A percentile compares a stretch with the other conserved stretches of the same genome.
Evolutionary conservation across 73 alveolate species (phyloP).

Genomic region (Durusdinium trenchii): DNA sequence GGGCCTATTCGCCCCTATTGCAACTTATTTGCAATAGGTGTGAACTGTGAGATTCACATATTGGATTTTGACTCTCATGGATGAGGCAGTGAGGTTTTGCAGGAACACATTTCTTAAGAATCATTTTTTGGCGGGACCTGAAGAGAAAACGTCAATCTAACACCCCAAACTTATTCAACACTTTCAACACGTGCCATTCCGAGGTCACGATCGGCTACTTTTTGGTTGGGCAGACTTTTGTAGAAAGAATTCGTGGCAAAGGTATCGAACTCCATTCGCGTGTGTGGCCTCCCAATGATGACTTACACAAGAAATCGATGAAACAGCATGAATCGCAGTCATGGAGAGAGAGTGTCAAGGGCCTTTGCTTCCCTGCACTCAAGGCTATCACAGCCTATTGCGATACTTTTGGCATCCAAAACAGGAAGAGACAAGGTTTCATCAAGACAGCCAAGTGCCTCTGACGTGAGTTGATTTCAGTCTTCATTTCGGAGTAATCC

Average conservation of each 20-base stretch:
- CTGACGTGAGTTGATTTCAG: too few relatives aligned
- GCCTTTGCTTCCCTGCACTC: background rate
- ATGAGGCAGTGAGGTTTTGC: background rate
- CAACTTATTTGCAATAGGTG: background rate
- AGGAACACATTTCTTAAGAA: background rate
- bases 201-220: constrained; percentile 46
- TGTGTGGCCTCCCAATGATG: background rate
- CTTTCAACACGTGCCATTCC: background rate
- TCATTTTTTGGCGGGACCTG: background rate
- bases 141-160: background rate
- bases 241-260: constrained; percentile 38
- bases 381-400: constrained; percentile 58
- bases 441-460: constrained; percentile 43
- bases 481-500: too few relatives aligned
- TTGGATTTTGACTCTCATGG: background rate
- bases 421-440: constrained; percentile 51
- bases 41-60: background rate
- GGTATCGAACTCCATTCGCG: constrained; percentile 48
- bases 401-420: constrained; percentile 34
- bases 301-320: background rate
- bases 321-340: background rate
- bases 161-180: background rate
- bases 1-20: constrained; percentile 32
- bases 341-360: background rate
- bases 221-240: constrained; percentile 37